Evolutionary conservation across 2,329 filamentous ascomycete genomes (phyloP).

Genomic region (Ilyonectria mors-panacis): DNA sequence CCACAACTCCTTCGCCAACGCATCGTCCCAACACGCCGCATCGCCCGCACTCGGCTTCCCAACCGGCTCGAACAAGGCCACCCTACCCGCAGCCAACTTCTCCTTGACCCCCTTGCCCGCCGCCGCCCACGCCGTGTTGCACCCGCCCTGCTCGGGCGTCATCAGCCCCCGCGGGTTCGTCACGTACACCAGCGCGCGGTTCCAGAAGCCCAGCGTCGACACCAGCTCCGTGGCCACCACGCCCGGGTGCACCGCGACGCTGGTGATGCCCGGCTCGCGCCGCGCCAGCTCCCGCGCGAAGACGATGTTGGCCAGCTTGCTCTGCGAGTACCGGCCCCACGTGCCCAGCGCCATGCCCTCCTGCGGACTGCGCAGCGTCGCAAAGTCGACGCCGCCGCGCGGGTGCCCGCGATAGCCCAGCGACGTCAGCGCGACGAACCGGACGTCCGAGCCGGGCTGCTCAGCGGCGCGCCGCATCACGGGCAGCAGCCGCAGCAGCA

Average conservation of each 20-base stretch:
- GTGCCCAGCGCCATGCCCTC: conserved; percentile 50
- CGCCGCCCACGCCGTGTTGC: conserved; percentile 53
- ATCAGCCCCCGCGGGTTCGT: conserved; percentile 42
- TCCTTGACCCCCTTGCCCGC: conserved; percentile 36
- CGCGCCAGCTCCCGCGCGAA: conserved; percentile 62
- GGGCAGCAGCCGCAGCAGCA: conserved; percentile 54
- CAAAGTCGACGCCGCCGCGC: conserved; percentile 47
- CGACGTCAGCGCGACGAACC: conserved; percentile 48
- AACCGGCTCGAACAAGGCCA: conserved; percentile 50
- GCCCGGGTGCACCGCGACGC: conserved; percentile 66
- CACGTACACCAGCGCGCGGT: conserved; percentile 44
- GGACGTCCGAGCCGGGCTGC: conserved; percentile 33
- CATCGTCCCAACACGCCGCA: conserved; percentile 44
- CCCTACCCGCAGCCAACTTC: conserved; percentile 33
- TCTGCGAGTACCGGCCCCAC: conserved; percentile 64
- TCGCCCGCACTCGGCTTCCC: conserved; percentile 39
- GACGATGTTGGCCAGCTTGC: conserved; percentile 65
- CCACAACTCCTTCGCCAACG: conserved; percentile 55
- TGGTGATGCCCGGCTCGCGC: conserved; percentile 58
- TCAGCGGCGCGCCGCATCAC: conserved; percentile 41
- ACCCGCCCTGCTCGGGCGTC: conserved; percentile 49
- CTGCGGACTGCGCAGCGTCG: conserved; percentile 46
- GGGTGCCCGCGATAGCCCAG: conserved; percentile 47
- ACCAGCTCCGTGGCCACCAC: conserved; percentile 51
- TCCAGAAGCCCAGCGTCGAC: conserved; percentile 41